Base-by-base conservation (phyloP, 257 asterid species). In the Nicotiana tabacum region DNA sequence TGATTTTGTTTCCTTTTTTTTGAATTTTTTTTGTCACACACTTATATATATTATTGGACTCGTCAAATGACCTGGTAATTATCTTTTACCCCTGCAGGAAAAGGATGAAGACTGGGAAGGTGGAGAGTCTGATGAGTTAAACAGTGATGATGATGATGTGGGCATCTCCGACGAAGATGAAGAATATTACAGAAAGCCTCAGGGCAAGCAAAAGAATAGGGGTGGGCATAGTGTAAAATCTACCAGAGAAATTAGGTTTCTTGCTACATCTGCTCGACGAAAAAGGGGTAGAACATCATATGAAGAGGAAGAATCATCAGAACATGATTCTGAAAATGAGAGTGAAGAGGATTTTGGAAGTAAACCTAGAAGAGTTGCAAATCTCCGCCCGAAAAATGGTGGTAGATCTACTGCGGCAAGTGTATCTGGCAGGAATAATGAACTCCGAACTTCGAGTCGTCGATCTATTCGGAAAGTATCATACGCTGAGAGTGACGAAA, bases 381-480 rank as follows among this genome's bases (percentile, higher is more conserved):
- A 90, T 68, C 82, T 43, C 37, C 90, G 90, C 62, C 90, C 91
- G 85, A 92, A 90, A 86, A 90, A 85, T 85, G 88, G 88, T 70
- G 89, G 89, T 84, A 92, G 93, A 81, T 89, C 90, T 77, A 69
- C 87, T 64, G 80, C 90, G 33, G 35, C 39, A 66, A 87, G 83
- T 79, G 84, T 85, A 85, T 89, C 97, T 82, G 61, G 84, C 35
- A 90, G 93, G 87, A 87, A 77, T 83, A 92, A 78, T 87, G 99
- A 94, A 85, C 84, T 87, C 35, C 94, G 98, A 67, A 86, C 96
- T 55, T 96, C 99, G 53, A 89, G 96, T 85, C 98, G 96, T 79
- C 97, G 98, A 72, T 92, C 98, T 6, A 92, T 91, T 84, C 94
- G 96, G 77, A 96, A 94, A 86, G 98, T 96, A 58, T 96, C 99